These are phyloP conservation scores for Arbutus unedo DNA, from an alignment of 148 eudicot genomes.

Conservation along the genomic window DNA sequence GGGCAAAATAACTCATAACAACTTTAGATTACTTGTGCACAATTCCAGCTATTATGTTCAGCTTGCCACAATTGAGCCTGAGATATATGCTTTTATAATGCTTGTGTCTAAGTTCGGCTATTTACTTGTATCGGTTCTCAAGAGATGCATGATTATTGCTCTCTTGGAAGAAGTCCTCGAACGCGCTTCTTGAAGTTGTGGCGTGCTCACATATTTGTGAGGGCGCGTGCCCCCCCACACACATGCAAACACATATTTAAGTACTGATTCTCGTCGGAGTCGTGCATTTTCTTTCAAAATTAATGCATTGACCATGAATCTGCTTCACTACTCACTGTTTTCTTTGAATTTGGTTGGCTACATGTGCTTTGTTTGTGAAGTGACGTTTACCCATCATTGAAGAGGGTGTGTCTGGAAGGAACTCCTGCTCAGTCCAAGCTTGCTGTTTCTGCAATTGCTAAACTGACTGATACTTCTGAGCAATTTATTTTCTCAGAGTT, in stretches of 20 bases:
- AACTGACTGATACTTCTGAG: constrained; percentile 46
- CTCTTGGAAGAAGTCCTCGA: too few relatives aligned
- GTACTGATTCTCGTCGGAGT: background rate
- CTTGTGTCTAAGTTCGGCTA: background rate
- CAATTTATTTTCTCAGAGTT: constrained; percentile 41
- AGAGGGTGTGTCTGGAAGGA: constrained; percentile 78
- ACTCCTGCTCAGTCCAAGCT: constrained; percentile 75
- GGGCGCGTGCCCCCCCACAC: background rate
- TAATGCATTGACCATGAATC: background rate
- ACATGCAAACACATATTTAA: background rate
- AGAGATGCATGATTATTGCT: background rate
- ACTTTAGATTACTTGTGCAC: background rate
- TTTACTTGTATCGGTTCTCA: background rate
- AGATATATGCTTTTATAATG: background rate
- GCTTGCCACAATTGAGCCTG: background rate
- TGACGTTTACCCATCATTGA: constrained; percentile 70
- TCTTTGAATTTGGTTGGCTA: constrained; percentile 6
- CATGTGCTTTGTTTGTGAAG: constrained; percentile 39
- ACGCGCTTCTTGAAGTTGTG: too few relatives aligned
- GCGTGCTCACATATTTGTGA: too few relatives aligned
- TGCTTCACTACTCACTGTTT: background rate
- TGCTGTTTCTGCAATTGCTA: constrained; percentile 68
- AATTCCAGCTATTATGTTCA: background rate
- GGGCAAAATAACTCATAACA: background rate
- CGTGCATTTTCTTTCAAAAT: background rate